Percentiles rank a stretch among this genome's conserved stretches.
phyloP scores from a whole-genome alignment of 768 basidiomycete species.

The Russula ochroleuca region DNA sequence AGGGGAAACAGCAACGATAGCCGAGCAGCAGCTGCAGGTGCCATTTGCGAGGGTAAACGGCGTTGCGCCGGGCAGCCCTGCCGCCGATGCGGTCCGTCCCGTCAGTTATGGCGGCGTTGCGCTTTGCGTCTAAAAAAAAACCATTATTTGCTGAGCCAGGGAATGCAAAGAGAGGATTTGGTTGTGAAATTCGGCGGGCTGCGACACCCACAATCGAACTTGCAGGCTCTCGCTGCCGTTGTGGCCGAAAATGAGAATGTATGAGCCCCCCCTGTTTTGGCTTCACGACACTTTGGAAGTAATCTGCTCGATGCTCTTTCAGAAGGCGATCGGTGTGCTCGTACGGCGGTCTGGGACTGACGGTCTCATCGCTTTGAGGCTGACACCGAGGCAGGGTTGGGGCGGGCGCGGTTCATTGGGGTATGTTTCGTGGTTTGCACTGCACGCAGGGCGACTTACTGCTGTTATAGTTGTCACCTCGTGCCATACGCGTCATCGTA shows the following conservation, averaged over 20 bases:
- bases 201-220: conserved; percentile 45
- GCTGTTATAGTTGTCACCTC: conserved; percentile 21
- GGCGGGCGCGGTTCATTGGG: conserved; percentile 84
- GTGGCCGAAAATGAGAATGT: conserved; percentile 80
- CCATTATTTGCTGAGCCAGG: conserved; percentile 41
- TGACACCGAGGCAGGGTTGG: conserved; percentile 75
- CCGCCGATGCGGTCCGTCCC: conserved; percentile 68
- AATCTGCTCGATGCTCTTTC: conserved; percentile 7
- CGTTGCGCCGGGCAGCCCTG: conserved; percentile 78
- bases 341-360: conserved; percentile 46
- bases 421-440: conserved; percentile 35
- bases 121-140: conserved; percentile 19
- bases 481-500: conserved; percentile 15
- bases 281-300: neutral
- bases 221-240: conserved; percentile 68
- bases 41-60: conserved; percentile 82
- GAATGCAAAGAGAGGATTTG: conserved; percentile 63
- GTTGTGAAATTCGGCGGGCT: conserved; percentile 70
- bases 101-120: neutral
- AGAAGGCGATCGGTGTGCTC: conserved; percentile 58
- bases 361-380: conserved; percentile 44
- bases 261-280: neutral
- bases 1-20: conserved; percentile 2
- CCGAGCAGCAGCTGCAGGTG: conserved; percentile 32
- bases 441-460: neutral